Base-by-base conservation (phyloP, 306 rosid genomes). In the Medicago lupulina region DNA sequence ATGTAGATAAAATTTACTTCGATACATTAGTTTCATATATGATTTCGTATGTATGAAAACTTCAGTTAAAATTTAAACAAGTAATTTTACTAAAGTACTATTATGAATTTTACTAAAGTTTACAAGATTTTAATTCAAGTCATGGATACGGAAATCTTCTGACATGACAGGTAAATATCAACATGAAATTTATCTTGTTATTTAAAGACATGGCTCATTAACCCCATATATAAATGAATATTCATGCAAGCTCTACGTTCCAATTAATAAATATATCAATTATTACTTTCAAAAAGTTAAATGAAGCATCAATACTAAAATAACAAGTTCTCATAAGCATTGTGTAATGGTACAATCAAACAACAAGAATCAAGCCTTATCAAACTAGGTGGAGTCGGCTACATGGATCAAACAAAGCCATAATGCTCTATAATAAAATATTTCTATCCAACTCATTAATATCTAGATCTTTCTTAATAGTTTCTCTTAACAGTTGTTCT, bases 241-340 rank as follows among this genome's bases (percentile, higher is more conserved):
- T 60, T 60, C 43, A 31, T 28, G 18, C 43, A 60, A 18, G 12
- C 14, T 60, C 12, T 14, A 61, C 7, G 17, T 58, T 28, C 41
- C 3, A 77, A 50, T 23, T 54, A 44, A 58, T 61, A 43, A 55
- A 44, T 18, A 51, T 43, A 19, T 19, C 12, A 64, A 25, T 43
- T n/a, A 70, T 41, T 12, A 70, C 15, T 54, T 51, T 70, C 71
- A 77, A 44, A n/a, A 11, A 54, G 38, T 67, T 59, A 72, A 77
- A 71, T 49, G 38, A 67, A 73, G 39, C 31, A 49, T 67, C 73
- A 67, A 64, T 55, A 74, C 58, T 41, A 40, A 21, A 41, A 74
- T 54, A 43, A 70, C 10, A 70, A 68, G 53, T 28, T 38, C 9
- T 28, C 36, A n/a, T 40, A 34, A 2, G 53, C n/a, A 25, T 40